These are phyloP conservation scores for Alternaria infectoria DNA, from an alignment of 2,329 filamentous ascomycete species.

Conservation along the genomic window DNA sequence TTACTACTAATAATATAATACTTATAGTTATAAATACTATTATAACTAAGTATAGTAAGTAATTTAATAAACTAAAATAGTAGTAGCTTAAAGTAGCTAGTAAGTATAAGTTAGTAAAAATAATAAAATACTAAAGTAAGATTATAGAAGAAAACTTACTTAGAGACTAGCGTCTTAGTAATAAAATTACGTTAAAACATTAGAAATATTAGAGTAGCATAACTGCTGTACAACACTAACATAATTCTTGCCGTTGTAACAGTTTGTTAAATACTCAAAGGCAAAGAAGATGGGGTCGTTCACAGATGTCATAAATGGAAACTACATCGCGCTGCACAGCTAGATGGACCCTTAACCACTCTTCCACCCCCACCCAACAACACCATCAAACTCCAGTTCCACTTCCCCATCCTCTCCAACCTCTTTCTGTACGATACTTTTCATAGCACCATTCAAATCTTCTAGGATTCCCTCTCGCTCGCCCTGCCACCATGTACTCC, in stretches of 20 bases:
- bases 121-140: too few species aligned
- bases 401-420: constrained; percentile 17
- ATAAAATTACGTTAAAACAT: too few species aligned
- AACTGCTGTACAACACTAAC: neutral
- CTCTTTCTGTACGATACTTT: neutral
- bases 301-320: neutral
- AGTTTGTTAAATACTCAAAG: neutral
- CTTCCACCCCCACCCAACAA: constrained; percentile 25
- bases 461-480: constrained; percentile 17
- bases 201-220: too few species aligned
- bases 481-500: constrained; percentile 21
- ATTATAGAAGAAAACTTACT: too few species aligned
- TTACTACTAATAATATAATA: too few species aligned
- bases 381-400: constrained; percentile 20
- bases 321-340: neutral
- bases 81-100: too few species aligned
- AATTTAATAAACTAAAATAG: too few species aligned
- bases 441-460: constrained; percentile 11
- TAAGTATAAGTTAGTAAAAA: too few species aligned
- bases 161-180: too few species aligned
- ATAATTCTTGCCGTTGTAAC: neutral
- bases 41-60: too few species aligned
- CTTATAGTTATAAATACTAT: too few species aligned
- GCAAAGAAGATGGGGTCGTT: neutral
- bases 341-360: neutral